Percentiles rank a stretch among this genome's conserved stretches.
Evolutionary conservation across 768 basidiomycete species (phyloP).

Genomic region (Rhodotorula graminis): DNA sequence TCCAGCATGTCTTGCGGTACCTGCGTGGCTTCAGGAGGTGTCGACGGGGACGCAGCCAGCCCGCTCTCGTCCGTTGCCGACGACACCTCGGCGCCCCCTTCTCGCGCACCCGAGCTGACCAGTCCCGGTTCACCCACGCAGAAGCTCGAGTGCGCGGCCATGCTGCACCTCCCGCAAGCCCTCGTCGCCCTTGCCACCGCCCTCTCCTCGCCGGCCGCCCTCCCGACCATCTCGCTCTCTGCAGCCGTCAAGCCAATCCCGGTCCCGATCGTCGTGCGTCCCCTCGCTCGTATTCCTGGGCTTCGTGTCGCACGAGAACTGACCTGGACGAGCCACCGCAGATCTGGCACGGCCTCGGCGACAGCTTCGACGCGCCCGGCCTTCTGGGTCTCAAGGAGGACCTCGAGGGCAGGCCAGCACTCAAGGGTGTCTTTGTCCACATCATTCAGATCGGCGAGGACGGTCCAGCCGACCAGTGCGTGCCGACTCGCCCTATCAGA

Average conservation of each 20-base stretch:
- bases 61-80: no score
- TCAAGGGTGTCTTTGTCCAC: conserved; percentile 47
- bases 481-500: no score
- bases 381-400: conserved; percentile 45
- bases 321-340: not conserved
- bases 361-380: conserved; percentile 47
- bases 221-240: not conserved
- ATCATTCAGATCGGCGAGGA: conserved; percentile 45
- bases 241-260: not conserved
- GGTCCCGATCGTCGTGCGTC: not conserved
- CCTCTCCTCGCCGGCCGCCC: not conserved
- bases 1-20: no score
- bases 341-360: conserved; percentile 52
- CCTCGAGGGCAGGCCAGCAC: conserved; percentile 41
- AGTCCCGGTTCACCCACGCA: no score
- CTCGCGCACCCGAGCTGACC: no score
- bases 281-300: no score
- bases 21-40: no score
- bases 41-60: no score
- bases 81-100: no score
- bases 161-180: not conserved
- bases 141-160: no score
- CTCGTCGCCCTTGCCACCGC: not conserved
- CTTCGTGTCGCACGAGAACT: not conserved
- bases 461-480: conserved; percentile 47